Evolutionary conservation across 192 early-diverging fungal genomes (phyloP), one percentile per base, ranked within the genome.

Genomic region (Obelidium mucronatum): DNA sequence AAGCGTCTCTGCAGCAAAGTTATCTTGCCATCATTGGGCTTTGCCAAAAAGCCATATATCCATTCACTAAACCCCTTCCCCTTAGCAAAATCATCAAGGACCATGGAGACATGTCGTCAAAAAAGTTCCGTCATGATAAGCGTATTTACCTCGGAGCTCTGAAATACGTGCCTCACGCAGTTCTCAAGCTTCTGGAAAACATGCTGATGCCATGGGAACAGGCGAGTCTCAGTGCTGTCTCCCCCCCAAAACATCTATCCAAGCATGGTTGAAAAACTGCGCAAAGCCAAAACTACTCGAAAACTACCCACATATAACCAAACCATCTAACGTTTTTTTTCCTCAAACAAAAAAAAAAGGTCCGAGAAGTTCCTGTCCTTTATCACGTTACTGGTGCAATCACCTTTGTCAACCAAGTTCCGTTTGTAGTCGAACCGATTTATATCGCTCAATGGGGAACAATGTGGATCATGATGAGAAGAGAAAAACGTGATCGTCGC

Each of bases 151-250:
- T 99, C 51, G 98, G 98, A 40, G 98, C 98, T 17, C 88, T 99
- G 31, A 99, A 99, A 82, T 98, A 98, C 81, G 92, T 99, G 19
- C 98, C 98, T 1, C 98, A 99, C 75, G 97, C 98, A 1, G 96
- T 99, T 36, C 81, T 99, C 30, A 99, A 99, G 81, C 88, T 99
- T 71, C 79, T 99, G 74, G 96, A 99, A 79, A 98, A 98, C 77
- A 99, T 99, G 95, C 98, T 96, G n/a, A 98, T 98, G 98, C 97
- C 97, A 1, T 99, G 97, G 97, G 97, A 99, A 85, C 96, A 98
- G 75, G 93, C 90, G 15, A 0, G 74, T 40, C 44, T 15, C n/a
- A n/a, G n/a, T n/a, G n/a, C n/a, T n/a, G n/a, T n/a, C n/a, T n/a
- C n/a, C n/a, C n/a, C n/a, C n/a, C n/a, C n/a, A n/a, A n/a, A n/a